phyloP scores from a whole-genome alignment of 208 protist genomes.

The Phytomonas francai region DNA sequence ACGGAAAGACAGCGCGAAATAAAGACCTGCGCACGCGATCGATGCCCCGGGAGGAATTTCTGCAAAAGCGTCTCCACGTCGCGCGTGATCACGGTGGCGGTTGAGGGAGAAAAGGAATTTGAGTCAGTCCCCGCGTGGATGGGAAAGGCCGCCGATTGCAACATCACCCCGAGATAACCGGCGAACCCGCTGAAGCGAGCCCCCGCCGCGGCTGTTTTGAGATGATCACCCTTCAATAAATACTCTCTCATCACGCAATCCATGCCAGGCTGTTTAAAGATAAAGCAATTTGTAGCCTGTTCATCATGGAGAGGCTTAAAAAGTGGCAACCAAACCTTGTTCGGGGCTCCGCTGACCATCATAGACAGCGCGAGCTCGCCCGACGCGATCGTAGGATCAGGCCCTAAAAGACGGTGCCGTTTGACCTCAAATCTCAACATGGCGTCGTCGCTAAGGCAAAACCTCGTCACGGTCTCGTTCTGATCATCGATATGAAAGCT shows the following conservation, averaged over 20 bases:
- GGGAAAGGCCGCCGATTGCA: conserved; percentile 71
- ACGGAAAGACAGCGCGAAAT: conserved; percentile 54
- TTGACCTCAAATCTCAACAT: conserved; percentile 46
- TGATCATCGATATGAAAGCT: conserved; percentile 46
- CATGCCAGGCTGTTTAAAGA: too few relatives aligned
- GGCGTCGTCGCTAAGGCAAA: conserved; percentile 36
- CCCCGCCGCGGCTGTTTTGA: not conserved
- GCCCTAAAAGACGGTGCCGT: conserved; percentile 28
- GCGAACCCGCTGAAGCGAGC: conserved; percentile 11
- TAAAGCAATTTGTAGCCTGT: too few relatives aligned
- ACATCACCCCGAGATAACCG: conserved; percentile 47
- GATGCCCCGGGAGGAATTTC: conserved; percentile 50
- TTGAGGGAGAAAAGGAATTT: too few relatives aligned
- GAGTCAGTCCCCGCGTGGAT: conserved; percentile 12
- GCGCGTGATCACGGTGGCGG: conserved; percentile 42
- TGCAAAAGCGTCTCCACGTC: conserved; percentile 68
- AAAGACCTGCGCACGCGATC: conserved; percentile 54
- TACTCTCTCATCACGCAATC: too few relatives aligned
- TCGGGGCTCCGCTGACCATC: conserved; percentile 53
- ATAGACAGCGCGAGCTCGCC: conserved; percentile 43
- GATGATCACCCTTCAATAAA: not conserved
- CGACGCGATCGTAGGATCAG: conserved; percentile 27
- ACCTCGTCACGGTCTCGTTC: conserved; percentile 48
- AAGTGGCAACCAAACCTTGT: conserved; percentile 62
- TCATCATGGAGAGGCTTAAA: too few relatives aligned